Base-by-base conservation (phyloP, 139 green algal species). In the Mesotaenium endlicherianum region DNA sequence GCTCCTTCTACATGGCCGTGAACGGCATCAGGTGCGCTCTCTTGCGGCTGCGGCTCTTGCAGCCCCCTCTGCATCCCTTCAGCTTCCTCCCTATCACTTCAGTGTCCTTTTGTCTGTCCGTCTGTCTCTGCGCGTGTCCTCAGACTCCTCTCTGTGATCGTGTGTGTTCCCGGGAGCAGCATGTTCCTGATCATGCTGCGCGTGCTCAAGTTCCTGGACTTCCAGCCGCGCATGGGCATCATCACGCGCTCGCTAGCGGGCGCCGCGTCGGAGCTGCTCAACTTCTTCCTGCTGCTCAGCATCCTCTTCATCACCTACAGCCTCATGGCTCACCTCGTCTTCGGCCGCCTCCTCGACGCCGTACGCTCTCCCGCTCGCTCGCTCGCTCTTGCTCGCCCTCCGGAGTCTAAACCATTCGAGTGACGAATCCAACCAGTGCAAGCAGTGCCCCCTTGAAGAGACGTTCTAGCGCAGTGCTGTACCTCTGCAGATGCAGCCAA, bases 121-220 rank as follows among this genome's bases (percentile, higher is more conserved):
- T 64, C 26, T 26, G 26, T 34, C 26, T 64, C 26, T 26, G 53
- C 53, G 53, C 53, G 26, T 34, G 53, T 64, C 26, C 26, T 64
- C 20, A 64, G 53, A 26, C 20, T 64, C 26, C 53, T 64, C 53
- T 34, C 53, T 64, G 53, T 64, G 53, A 64, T 26, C 20, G n/a
- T n/a, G n/a, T n/a, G n/a, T n/a, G n/a, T n/a, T n/a, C n/a, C n/a
- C n/a, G n/a, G n/a, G n/a, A 38, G 74, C 74, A 94, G 91, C 87
- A 94, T 96, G 75, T 89, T 97, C 78, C 86, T 97, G 85, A 91
- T 95, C 38, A 93, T 97, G 31, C 88, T 85, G 2, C 87, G 93
- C 20, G 44, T 96, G 70, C 85, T 97, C 57, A 94, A 94, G 87
- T 90, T 91, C 42, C 95, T 97, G 93, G 90, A 97, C 90, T 97